phyloP scores from a whole-genome alignment of 1,284 basidiomycete species.

The Termitomyces sp. region DNA sequence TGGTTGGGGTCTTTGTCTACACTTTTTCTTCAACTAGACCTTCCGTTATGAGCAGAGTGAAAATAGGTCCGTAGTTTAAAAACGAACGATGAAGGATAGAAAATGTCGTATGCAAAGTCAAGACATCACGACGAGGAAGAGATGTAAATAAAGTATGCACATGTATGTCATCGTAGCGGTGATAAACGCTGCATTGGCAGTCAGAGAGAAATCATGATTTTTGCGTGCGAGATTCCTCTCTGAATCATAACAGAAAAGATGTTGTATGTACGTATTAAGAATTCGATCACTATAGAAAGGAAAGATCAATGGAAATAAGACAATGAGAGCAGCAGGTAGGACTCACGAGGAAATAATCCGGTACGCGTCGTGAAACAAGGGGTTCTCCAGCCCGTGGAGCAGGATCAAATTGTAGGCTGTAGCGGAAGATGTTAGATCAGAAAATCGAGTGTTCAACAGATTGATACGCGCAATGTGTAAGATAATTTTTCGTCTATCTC shows the following conservation, averaged over 20 bases:
- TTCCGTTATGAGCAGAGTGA: not conserved
- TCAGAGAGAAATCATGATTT: conserved; percentile 11
- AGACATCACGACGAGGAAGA: not conserved
- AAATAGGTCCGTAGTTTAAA: conserved; percentile 7
- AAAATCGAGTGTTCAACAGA: conserved; percentile 3
- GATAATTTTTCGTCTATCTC: conserved; percentile 99
- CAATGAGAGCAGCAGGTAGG: not conserved
- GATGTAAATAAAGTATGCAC: not conserved
- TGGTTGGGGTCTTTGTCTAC: not conserved
- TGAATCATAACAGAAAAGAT: conserved; percentile 20
- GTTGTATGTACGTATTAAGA: conserved; percentile 23
- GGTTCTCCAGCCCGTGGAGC: conserved; percentile 98
- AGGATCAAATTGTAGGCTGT: conserved; percentile 98
- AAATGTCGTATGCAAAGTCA: conserved; percentile 1
- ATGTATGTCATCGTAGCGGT: conserved; percentile 1
- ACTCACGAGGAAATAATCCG: conserved; percentile 91
- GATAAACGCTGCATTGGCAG: not conserved
- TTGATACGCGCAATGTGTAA: conserved; percentile 75
- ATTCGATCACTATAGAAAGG: conserved; percentile 18
- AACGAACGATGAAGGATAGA: conserved; percentile 4
- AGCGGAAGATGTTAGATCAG: conserved; percentile 1
- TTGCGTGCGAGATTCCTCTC: conserved; percentile 17
- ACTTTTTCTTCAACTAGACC: not conserved
- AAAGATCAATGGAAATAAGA: not conserved
- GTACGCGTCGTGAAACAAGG: conserved; percentile 95